Base-by-base conservation (phyloP, 2,329 filamentous ascomycete genomes). In the Aureobasidium mangrovei region DNA sequence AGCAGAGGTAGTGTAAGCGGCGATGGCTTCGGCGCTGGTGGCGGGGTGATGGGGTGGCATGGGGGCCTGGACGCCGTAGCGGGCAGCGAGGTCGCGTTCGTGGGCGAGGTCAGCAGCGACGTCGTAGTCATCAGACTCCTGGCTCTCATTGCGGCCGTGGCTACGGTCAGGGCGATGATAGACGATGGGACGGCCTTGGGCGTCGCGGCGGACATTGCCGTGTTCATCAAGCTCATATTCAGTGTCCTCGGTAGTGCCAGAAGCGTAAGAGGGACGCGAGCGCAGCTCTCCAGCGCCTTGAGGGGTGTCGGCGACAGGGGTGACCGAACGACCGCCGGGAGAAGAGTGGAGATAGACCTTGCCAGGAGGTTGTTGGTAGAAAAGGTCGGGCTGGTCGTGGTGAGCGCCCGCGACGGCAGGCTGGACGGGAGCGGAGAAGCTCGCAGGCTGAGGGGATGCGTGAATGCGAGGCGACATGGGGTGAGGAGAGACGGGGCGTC, bases 221-320 rank as follows among this genome's bases (percentile, higher is more conserved):
- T 79, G 71, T 32, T 75, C 73, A 64, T 85, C 81, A 60, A 82
- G 77, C 58, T 80, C 77, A 69, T 86, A 90, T 68, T 90, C 85
- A 67, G 86, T 85, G 70, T 84, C 82, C 67, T 86, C 84, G 55
- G 80, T 85, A 57, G 71, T 71, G 55, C 68, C 68, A 55, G 67
- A 70, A 26, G 69, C 72, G 56, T 75, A 75, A 18, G 66, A 66
- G 12, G 70, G 70, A 33, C 77, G 75, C 60, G 75, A 79, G 24
- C 74, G 53, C 1, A 56, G 32, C 10, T 49, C 55, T 31, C 69
- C 51, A 59, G 69, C 55, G 9, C 35, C 31, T 44, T 44, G 42
- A 27, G 55, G 26, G 27, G 56, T 35, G 26, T 55, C 54, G 38
- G 44, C 28, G 45, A 36, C 26, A n/a, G 48, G 46, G 26, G 52